Percentiles rank a stretch among this genome's conserved stretches.
Evolutionary conservation across 2,329 filamentous ascomycete species (phyloP).

Genomic region (Ophiostoma sp.): DNA sequence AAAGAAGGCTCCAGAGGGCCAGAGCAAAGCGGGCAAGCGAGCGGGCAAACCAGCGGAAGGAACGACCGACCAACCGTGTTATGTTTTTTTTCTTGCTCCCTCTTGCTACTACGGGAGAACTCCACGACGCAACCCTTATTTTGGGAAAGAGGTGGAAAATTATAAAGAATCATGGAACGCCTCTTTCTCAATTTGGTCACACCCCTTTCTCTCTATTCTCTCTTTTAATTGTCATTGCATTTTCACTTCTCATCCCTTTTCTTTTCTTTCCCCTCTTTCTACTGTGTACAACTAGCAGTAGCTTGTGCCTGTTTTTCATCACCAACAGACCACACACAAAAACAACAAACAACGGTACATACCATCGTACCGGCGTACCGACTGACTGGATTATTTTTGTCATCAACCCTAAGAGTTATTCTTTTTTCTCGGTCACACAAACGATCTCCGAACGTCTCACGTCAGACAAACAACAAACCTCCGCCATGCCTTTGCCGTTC

Average conservation of each 20-base stretch:
- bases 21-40: background rate
- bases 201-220: background rate
- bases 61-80: background rate
- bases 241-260: background rate
- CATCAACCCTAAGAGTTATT: background rate
- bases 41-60: background rate
- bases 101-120: background rate
- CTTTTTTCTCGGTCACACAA: background rate
- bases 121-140: background rate
- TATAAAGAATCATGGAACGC: background rate
- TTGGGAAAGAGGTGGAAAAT: background rate
- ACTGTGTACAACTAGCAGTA: background rate
- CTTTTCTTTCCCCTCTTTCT: background rate
- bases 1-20: no score
- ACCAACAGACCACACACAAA: background rate
- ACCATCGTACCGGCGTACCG: background rate
- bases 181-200: conserved; percentile 1
- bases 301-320: background rate
- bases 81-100: background rate
- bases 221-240: background rate
- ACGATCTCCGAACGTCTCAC: background rate
- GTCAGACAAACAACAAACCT: background rate
- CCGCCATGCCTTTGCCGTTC: conserved; percentile 11
- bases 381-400: background rate
- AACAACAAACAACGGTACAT: background rate